phyloP scores from a whole-genome alignment of 176 grass and related monocot genomes.

The Oryza rufipogon region DNA sequence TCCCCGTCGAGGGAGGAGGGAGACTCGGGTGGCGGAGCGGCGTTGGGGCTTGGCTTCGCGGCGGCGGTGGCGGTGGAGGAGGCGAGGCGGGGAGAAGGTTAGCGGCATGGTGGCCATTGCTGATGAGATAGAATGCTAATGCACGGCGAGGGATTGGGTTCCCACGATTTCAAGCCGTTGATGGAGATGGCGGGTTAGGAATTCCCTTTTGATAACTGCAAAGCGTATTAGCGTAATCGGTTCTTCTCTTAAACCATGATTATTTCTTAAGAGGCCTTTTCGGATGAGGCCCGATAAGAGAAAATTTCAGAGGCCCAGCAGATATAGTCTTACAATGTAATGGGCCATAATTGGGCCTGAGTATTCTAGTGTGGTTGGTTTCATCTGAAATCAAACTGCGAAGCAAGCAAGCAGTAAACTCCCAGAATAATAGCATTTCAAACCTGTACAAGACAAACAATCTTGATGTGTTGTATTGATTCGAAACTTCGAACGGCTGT shows the following conservation, averaged over 20 bases:
- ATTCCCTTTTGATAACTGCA: background rate
- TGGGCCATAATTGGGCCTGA: background rate
- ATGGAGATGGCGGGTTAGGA: constrained; percentile 7
- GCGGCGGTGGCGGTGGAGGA: constrained; percentile 1
- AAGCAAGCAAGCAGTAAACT: too few species aligned
- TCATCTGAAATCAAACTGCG: background rate
- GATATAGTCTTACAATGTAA: background rate
- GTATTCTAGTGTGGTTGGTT: background rate
- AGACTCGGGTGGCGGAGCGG: background rate
- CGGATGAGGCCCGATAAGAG: background rate
- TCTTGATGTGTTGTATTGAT: background rate
- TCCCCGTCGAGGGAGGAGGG: background rate
- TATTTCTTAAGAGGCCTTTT: background rate
- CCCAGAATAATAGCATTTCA: background rate
- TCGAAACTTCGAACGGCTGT: background rate
- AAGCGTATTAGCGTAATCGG: background rate
- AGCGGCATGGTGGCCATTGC: constrained; percentile 53
- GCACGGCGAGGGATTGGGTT: constrained; percentile 14
- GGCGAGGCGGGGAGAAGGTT: constrained; percentile 31
- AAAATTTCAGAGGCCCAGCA: background rate
- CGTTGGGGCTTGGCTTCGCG: background rate
- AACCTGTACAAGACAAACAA: background rate
- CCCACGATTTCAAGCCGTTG: constrained; percentile 7
- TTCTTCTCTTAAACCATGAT: background rate
- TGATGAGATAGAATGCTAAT: constrained; percentile 24